Conservation (phyloP, 441 rosid species). For the Populus hybrid region DNA sequence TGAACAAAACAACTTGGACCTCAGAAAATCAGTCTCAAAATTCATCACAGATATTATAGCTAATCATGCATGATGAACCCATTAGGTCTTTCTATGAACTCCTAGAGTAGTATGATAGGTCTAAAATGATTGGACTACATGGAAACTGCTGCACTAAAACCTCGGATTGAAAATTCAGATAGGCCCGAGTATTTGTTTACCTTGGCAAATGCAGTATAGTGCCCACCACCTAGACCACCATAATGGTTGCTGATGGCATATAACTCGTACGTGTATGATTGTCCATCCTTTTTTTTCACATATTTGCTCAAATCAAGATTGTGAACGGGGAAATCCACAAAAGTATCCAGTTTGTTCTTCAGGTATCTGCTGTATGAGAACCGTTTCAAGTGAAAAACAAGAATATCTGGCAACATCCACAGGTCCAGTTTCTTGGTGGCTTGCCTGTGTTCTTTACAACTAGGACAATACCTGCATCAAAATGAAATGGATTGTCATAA, state of each 20-base stretch:
- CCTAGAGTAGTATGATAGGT: background rate
- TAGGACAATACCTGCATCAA: constrained; percentile 57
- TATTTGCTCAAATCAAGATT: constrained; percentile 58
- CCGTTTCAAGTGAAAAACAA: constrained; percentile 68
- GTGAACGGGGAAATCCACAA: constrained; percentile 67
- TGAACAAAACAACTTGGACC: background rate
- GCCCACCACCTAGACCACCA: constrained; percentile 80
- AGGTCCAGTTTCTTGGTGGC: constrained; percentile 75
- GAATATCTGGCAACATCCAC: constrained; percentile 71
- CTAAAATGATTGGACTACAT: background rate
- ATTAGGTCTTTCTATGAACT: background rate
- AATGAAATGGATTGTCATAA: background rate
- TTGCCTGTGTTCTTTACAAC: constrained; percentile 63
- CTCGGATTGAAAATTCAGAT: too few relatives aligned
- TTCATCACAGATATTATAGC: too few relatives aligned
- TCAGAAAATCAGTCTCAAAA: background rate
- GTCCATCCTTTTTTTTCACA: constrained; percentile 37
- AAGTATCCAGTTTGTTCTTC: constrained; percentile 74
- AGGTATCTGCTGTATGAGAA: constrained; percentile 62
- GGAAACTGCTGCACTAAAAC: background rate
- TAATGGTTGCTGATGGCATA: constrained; percentile 76
- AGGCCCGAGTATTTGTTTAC: constrained; percentile 28
- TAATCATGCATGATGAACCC: background rate
- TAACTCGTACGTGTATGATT: constrained; percentile 40
- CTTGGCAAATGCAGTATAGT: constrained; percentile 72